Base-by-base conservation (phyloP, 2,329 filamentous ascomycete genomes). In the Stemphylium vesicarium region DNA sequence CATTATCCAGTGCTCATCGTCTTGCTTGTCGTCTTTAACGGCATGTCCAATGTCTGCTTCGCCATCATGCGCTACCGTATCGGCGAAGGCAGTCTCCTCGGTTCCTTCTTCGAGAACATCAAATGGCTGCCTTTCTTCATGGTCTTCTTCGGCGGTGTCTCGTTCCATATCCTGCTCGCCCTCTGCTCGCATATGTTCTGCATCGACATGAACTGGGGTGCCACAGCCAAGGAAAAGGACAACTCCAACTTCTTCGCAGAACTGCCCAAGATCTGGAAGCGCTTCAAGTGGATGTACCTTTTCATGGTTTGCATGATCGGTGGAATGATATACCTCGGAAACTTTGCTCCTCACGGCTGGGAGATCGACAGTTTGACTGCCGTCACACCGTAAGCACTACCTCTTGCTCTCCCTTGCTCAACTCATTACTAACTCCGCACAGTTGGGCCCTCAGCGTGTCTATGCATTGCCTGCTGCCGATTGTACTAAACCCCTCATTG, bases 241-340 rank as follows among this genome's bases (percentile, higher is more conserved):
- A 88, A 90, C 71, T 89, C 88, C 44, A 91, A 91, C 77, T 94
- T 95, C 77, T 94, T 92, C 77, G 90, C 90, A 58, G 90, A 94
- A 73, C 83, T 93, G 22, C 90, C 90, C 40, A 90, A 89, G 73
- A 89, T 95, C 45, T 75, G 93, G 54, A 88, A 87, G 77, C 87
- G 85, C 75, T 93, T 93, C 81, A 92, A 89, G 79, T 66, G 58
- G 58, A 66, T 63, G 62, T 90, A 84, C 75, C 87, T 83, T 55
- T 88, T 91, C 74, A 67, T 85, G 46, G 86, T 91, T 63, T 81
- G 86, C 3, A 70, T 85, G 32, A 33, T 84, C 32, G 83, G 83
- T 62, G 83, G 74, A 65, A 90, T 91, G 80, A 77, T 90, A 63
- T 80, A 90, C 56, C 75, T 91, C 24, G 88, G 86, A n/a, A 78